Conservation (phyloP, 2,329 filamentous ascomycete genomes). For the Cladobotryum mycophilum region DNA sequence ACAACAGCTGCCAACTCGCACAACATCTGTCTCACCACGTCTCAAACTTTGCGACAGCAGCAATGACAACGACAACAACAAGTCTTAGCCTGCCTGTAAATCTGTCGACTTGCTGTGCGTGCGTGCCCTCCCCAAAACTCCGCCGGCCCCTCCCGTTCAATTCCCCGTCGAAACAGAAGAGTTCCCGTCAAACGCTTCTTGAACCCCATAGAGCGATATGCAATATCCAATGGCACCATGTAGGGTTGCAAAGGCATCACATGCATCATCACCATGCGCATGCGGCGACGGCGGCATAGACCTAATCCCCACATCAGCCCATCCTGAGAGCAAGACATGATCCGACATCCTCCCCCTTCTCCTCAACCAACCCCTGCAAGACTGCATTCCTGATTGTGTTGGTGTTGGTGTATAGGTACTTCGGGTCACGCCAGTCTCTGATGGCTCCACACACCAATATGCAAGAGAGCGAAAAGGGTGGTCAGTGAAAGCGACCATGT, state of each 20-base stretch:
- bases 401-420: constrained; percentile 10
- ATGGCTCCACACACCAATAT: constrained; percentile 4
- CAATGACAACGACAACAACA: too few relatives aligned
- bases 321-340: constrained; percentile 7
- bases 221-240: constrained; percentile 7
- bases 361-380: not conserved
- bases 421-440: not conserved
- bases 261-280: constrained; percentile 7
- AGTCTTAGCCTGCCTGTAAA: too few relatives aligned
- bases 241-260: constrained; percentile 11
- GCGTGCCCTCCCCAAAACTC: too few relatives aligned
- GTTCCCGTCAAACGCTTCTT: not conserved
- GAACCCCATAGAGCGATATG: constrained; percentile 2
- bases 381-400: constrained; percentile 6
- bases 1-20: too few relatives aligned
- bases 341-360: constrained; percentile 1
- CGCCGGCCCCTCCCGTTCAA: not conserved
- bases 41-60: too few relatives aligned
- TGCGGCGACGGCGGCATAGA: not conserved
- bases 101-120: too few relatives aligned
- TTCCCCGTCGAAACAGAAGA: not conserved
- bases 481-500: constrained; percentile 3
- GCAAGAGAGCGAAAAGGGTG: not conserved
- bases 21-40: too few relatives aligned
- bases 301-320: not conserved